Evolutionary conservation across 202 grass and related monocot genomes (phyloP).

Genomic region (Elaeis oleifera): DNA sequence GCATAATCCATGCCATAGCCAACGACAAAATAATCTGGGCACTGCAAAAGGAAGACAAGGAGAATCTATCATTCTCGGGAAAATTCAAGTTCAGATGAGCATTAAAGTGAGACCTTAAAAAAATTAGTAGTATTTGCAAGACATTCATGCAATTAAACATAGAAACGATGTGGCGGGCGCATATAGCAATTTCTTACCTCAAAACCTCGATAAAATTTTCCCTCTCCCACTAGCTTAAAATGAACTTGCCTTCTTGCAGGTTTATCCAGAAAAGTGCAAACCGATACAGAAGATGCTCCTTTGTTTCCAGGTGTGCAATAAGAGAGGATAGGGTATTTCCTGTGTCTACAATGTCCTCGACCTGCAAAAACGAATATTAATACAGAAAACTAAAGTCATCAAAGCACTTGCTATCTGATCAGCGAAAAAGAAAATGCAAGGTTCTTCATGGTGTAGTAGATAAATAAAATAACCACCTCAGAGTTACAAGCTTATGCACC

Average conservation of each 20-base stretch:
- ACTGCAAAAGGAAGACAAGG: conserved; percentile 41
- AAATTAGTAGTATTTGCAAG: background rate
- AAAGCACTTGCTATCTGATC: too few relatives aligned
- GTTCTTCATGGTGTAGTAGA: background rate
- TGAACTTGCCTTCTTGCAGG: conserved; percentile 66
- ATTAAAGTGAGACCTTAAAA: background rate
- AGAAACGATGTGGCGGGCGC: background rate
- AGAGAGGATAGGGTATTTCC: conserved; percentile 76
- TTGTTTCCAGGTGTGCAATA: conserved; percentile 64
- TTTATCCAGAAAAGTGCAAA: conserved; percentile 90
- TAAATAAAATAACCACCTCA: background rate
- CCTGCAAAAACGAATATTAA: conserved; percentile 22
- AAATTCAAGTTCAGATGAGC: too few relatives aligned
- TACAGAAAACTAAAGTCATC: too few relatives aligned
- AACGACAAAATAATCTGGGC: conserved; percentile 87
- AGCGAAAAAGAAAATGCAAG: background rate
- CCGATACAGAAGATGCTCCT: conserved; percentile 67
- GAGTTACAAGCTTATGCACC: background rate
- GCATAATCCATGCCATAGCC: conserved; percentile 93
- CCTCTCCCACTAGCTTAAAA: conserved; percentile 55
- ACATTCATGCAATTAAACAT: conserved; percentile 2
- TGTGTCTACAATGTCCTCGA: conserved; percentile 95
- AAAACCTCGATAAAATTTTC: conserved; percentile 87
- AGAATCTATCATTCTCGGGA: background rate
- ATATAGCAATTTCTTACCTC: conserved; percentile 38